Evolutionary conservation across 2,329 filamentous ascomycete species (phyloP).

Genomic region (Raffaelea arxii): DNA sequence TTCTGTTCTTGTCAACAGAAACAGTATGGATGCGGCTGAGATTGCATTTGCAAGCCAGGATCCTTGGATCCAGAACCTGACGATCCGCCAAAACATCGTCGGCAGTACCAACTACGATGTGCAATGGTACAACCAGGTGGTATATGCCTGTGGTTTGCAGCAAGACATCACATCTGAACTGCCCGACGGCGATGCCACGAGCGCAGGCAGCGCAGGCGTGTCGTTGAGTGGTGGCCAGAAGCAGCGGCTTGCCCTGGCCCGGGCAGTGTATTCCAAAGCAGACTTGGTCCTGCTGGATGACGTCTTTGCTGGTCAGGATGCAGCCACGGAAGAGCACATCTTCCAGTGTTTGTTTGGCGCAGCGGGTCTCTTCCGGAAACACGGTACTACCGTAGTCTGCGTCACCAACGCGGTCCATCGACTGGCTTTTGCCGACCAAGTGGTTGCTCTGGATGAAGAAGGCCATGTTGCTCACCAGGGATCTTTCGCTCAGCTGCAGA

Average conservation of each 20-base stretch:
- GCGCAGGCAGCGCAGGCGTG: conserved; percentile 17
- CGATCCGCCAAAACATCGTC: conserved; percentile 13
- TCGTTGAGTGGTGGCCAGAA: conserved; percentile 20
- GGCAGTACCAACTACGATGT: conserved; percentile 9
- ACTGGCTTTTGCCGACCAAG: conserved; percentile 26
- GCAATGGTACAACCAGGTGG: conserved; percentile 8
- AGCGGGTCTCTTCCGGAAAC: conserved; percentile 3
- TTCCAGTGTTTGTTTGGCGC: conserved; percentile 7
- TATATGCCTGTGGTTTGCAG: conserved; percentile 11
- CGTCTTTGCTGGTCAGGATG: conserved; percentile 34
- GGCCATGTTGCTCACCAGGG: conserved; percentile 27
- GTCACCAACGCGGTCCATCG: conserved; percentile 11
- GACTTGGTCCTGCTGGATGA: conserved; percentile 36
- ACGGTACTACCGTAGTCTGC: conserved; percentile 10
- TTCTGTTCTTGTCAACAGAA: neutral
- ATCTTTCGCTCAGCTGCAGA: conserved; percentile 22
- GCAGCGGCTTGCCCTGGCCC: conserved; percentile 26
- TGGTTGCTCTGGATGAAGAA: conserved; percentile 24
- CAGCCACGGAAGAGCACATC: conserved; percentile 19
- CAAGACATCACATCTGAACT: conserved; percentile 13
- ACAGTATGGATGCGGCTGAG: neutral
- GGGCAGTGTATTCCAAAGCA: conserved; percentile 31
- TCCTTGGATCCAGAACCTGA: conserved; percentile 13
- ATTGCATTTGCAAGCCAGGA: conserved; percentile 8
- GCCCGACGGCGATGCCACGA: conserved; percentile 15